Conservation (phyloP, 805 yeast species). For the Nakazawaea wickerhamii region DNA sequence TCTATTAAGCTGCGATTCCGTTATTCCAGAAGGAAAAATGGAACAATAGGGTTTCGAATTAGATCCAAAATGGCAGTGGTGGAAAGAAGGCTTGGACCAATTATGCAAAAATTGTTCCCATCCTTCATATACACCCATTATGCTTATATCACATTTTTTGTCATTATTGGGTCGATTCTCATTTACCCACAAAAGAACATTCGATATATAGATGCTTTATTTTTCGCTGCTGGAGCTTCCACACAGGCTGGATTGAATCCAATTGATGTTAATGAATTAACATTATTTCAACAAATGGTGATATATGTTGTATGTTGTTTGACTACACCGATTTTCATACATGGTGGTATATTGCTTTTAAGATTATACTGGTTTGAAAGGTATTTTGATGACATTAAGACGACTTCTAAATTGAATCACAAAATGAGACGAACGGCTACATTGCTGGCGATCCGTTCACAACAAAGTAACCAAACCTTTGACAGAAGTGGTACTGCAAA, state of each 20-base stretch:
- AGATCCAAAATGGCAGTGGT: conserved; percentile 32
- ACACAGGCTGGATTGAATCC: conserved; percentile 95
- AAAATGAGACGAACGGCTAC: conserved; percentile 80
- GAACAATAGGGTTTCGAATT: conserved; percentile 25
- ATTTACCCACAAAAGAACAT: conserved; percentile 69
- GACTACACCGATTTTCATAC: conserved; percentile 86
- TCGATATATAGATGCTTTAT: conserved; percentile 72
- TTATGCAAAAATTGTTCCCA: conserved; percentile 37
- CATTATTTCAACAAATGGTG: conserved; percentile 74
- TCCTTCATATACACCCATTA: conserved; percentile 65
- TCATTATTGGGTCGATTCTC: conserved; percentile 66
- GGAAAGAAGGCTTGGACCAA: conserved; percentile 35
- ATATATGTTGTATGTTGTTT: conserved; percentile 58
- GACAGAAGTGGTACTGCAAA: neutral
- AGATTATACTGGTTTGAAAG: conserved; percentile 88
- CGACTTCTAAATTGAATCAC: conserved; percentile 70
- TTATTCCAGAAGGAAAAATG: conserved; percentile 13
- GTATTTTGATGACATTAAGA: conserved; percentile 76
- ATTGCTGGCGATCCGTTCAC: conserved; percentile 39
- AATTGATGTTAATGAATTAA: conserved; percentile 55
- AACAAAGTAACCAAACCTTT: conserved; percentile 2
- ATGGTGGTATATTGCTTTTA: conserved; percentile 68
- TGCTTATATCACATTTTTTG: conserved; percentile 55
- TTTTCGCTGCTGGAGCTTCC: conserved; percentile 67
- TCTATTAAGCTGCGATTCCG: neutral